Conservation (phyloP, 176 grass and related monocot genomes). For the Thinopyrum elongatum region DNA sequence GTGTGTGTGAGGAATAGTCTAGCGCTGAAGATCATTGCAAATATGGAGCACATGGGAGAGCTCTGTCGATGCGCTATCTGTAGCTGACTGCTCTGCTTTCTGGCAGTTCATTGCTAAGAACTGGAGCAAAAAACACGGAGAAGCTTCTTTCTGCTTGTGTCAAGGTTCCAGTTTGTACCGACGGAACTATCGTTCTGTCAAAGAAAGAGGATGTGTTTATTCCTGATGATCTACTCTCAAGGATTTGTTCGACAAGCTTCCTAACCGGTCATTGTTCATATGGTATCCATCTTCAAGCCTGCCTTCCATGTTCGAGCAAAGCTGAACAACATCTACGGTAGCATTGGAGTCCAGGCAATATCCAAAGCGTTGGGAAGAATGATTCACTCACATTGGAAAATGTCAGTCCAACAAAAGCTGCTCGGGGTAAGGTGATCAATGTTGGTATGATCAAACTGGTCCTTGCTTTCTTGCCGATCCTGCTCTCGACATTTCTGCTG, state of each 20-base stretch:
- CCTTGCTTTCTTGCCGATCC: constrained; percentile 47
- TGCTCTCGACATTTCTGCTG: constrained; percentile 29
- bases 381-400: constrained; percentile 14
- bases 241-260: constrained; percentile 46
- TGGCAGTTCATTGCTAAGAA: constrained; percentile 54
- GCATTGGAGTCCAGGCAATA: constrained; percentile 50
- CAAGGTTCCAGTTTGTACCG: constrained; percentile 43
- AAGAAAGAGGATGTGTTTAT: constrained; percentile 58
- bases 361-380: constrained; percentile 45
- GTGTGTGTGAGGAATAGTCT: constrained; percentile 39
- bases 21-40: constrained; percentile 38
- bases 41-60: constrained; percentile 63
- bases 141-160: constrained; percentile 32
- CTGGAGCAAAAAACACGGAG: constrained; percentile 27
- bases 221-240: constrained; percentile 66
- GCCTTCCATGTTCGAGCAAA: constrained; percentile 24
- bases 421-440: constrained; percentile 18
- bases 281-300: constrained; percentile 51
- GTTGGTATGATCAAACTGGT: constrained; percentile 40
- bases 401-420: neutral
- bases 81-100: constrained; percentile 50
- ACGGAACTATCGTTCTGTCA: constrained; percentile 32
- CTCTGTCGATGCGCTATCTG: neutral
- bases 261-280: constrained; percentile 43
- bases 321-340: constrained; percentile 49